Percentiles rank a stretch among this genome's conserved stretches.
phyloP scores from a whole-genome alignment of 129 eudicot genomes.

The Glebionis coronaria region DNA sequence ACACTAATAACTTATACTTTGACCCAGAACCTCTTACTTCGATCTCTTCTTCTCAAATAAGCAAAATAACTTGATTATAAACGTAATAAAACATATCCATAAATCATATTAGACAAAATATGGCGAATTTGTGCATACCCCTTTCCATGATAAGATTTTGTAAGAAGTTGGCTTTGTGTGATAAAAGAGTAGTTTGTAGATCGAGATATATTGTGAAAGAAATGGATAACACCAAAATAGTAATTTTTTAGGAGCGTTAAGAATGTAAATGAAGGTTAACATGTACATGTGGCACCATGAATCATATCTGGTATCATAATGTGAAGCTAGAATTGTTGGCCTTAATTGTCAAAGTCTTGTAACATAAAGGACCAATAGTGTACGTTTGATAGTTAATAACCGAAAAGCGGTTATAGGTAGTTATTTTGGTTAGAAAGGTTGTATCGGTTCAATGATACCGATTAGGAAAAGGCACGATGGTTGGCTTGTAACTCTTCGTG shows the following conservation, averaged over 20 bases:
- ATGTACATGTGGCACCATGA: too few relatives aligned
- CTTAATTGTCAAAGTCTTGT: too few relatives aligned
- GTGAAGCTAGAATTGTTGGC: not conserved
- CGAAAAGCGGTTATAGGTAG: too few relatives aligned
- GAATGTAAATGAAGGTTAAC: too few relatives aligned
- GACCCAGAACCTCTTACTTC: slow-evolving; percentile 17
- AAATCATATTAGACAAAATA: slow-evolving; percentile 10
- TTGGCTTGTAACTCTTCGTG: too few relatives aligned
- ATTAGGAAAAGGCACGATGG: too few relatives aligned
- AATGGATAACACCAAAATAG: slow-evolving; percentile 7
- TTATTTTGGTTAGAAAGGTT: too few relatives aligned
- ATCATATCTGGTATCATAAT: too few relatives aligned
- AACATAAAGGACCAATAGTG: too few relatives aligned
- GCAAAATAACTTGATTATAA: not conserved
- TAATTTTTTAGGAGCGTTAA: not conserved
- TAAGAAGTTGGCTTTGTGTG: slow-evolving; percentile 60
- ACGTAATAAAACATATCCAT: not conserved
- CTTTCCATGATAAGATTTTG: slow-evolving; percentile 54
- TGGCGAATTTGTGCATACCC: slow-evolving; percentile 32
- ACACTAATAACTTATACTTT: not conserved
- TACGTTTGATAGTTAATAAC: too few relatives aligned
- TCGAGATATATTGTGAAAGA: slow-evolving; percentile 49
- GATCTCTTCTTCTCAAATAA: slow-evolving; percentile 39
- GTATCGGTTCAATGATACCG: too few relatives aligned
- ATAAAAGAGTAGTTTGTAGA: slow-evolving; percentile 45